Evolutionary conservation across 2,329 filamentous ascomycete species (phyloP).

Genomic region (Juglanconis juglandina): DNA sequence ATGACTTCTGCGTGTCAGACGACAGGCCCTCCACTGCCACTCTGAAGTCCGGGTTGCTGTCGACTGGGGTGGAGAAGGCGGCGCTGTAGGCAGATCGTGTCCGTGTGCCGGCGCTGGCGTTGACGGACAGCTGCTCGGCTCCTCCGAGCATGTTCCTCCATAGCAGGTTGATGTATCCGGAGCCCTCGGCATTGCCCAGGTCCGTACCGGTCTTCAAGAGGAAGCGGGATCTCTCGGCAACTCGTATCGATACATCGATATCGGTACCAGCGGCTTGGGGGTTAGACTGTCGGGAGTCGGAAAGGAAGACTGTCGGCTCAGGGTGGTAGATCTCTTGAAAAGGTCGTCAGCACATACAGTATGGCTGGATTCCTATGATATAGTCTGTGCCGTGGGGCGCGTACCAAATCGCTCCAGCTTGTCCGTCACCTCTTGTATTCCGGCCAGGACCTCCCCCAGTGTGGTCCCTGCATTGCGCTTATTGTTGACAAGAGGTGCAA

Average conservation of each 20-base stretch:
- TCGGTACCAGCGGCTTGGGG: conserved; percentile 71
- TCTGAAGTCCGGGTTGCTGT: conserved; percentile 78
- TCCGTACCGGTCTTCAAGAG: conserved; percentile 93
- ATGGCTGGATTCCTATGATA: too few species aligned
- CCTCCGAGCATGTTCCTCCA: conserved; percentile 93
- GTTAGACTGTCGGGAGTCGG: conserved; percentile 67
- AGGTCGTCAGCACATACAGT: not conserved
- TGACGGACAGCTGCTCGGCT: conserved; percentile 82
- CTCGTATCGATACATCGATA: conserved; percentile 74
- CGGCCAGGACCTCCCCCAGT: conserved; percentile 71
- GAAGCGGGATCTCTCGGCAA: conserved; percentile 76
- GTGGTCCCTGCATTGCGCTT: conserved; percentile 68
- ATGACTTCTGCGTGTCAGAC: conserved; percentile 82
- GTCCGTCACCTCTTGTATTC: conserved; percentile 66
- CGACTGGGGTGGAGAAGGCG: conserved; percentile 75
- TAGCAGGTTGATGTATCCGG: conserved; percentile 81
- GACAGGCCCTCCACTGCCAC: conserved; percentile 76
- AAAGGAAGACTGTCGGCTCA: conserved; percentile 77
- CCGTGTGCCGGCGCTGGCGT: conserved; percentile 83
- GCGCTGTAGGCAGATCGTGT: conserved; percentile 90
- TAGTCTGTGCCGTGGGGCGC: conserved; percentile 20
- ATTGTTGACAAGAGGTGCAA: conserved; percentile 71
- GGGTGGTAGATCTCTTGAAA: conserved; percentile 77
- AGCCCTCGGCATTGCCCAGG: conserved; percentile 88
- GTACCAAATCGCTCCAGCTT: conserved; percentile 79